These are phyloP conservation scores for Schwanniomyces polymorphus DNA, from an alignment of 805 yeast species.

Conservation along the genomic window DNA sequence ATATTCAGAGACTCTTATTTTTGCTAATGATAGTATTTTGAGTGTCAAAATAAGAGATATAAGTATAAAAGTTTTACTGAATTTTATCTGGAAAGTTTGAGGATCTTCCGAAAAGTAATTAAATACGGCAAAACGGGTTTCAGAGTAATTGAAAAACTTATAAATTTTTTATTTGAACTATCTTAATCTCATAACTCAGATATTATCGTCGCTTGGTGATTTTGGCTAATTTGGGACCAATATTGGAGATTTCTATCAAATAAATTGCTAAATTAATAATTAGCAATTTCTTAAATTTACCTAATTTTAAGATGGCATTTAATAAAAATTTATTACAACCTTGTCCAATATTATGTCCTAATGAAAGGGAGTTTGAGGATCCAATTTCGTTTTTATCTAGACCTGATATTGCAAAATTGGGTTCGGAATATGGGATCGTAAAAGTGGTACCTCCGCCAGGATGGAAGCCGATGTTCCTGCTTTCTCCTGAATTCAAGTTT, in stretches of 20 bases:
- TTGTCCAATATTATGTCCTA: constrained; percentile 51
- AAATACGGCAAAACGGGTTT: background rate
- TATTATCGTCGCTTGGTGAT: background rate
- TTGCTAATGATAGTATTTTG: background rate
- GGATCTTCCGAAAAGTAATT: background rate
- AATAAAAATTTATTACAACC: constrained; percentile 19
- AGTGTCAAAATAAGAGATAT: background rate
- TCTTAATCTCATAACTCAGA: background rate
- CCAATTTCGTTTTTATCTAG: constrained; percentile 52
- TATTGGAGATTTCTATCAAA: background rate
- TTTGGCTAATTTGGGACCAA: background rate
- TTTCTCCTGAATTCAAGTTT: constrained; percentile 57
- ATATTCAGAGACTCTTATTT: background rate
- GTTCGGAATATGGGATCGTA: constrained; percentile 50
- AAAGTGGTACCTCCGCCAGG: constrained; percentile 51
- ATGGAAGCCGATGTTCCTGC: constrained; percentile 59
- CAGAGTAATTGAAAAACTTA: background rate
- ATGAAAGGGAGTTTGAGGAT: constrained; percentile 43
- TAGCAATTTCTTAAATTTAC: background rate
- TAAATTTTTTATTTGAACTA: background rate
- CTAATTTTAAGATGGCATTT: constrained; percentile 6
- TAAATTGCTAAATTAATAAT: background rate
- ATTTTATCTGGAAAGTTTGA: background rate
- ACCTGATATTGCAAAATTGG: constrained; percentile 38
- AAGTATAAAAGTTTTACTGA: background rate